Base-by-base conservation (phyloP, 2,329 filamentous ascomycete genomes). In the Blastomyces parvus region DNA sequence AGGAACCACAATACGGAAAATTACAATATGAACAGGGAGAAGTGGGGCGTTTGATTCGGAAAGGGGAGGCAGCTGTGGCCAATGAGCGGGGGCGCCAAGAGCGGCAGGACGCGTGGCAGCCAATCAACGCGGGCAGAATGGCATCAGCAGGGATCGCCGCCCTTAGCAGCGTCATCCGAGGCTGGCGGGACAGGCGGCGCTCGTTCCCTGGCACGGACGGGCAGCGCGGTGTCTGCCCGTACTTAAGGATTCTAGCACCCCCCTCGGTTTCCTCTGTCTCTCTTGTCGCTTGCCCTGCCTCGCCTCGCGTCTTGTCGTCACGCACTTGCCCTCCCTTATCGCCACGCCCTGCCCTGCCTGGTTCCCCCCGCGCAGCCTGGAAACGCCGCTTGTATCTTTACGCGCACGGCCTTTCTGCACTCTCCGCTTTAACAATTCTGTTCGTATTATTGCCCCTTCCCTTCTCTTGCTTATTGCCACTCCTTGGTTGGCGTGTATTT, bases 201-300 rank as follows among this genome's bases (percentile, higher is more conserved):
- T 71, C 62, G 53, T 58, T 67, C 63, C 62, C 63, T 65, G 62
- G 69, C 69, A 70, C 70, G 70, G 71, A 22, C n/a, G 11, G 44
- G 44, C 67, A 67, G 69, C 69, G 70, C 71, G 66, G 66, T 68
- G 69, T 67, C 66, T 70, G 71, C 68, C 71, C 73, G 70, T 76
- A 76, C 73, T 76, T 76, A 76, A 76, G 74, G 69, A 74, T 75
- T 75, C 73, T 74, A 70, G 70, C 72, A 74, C 72, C 74, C 74
- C 66, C 72, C 70, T 72, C 71, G 69, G 70, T 71, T 74, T 73
- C 69, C 71, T 71, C 68, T 69, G 69, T 74, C 71, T 73, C 70
- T 73, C 57, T 36, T 48, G 73, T 71, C 73, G 72, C 63, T 61
- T 56, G 56, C 46, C 62, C 56, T 53, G 59, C 61, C 64, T 64